These are phyloP conservation scores for Lentinula detonsa DNA, from an alignment of 768 basidiomycete genomes.

Conservation along the genomic window DNA sequence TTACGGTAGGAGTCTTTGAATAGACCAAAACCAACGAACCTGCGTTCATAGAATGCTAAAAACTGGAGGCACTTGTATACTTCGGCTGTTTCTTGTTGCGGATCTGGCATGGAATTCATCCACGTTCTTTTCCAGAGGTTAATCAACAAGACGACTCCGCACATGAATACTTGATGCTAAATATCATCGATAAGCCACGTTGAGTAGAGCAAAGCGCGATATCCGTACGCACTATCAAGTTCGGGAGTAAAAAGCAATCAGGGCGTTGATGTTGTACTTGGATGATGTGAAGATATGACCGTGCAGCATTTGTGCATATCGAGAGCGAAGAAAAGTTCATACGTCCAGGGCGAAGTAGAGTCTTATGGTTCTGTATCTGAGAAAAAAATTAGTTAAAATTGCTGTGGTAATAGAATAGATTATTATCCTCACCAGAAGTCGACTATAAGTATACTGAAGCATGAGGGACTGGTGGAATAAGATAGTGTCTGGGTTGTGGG, in stretches of 20 bases:
- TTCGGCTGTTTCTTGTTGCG: conserved; percentile 26
- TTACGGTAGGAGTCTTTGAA: neutral
- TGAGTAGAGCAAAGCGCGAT: neutral
- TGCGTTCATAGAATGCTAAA: conserved; percentile 2
- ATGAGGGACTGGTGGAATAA: conserved; percentile 32
- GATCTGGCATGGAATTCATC: conserved; percentile 18
- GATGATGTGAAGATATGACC: conserved; percentile 49
- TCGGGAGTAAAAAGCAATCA: neutral
- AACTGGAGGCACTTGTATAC: conserved; percentile 30
- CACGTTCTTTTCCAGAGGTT: conserved; percentile 33
- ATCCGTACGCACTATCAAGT: neutral
- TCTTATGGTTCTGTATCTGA: conserved; percentile 51
- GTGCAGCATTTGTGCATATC: conserved; percentile 59
- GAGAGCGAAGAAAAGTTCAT: conserved; percentile 42
- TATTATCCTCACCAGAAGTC: conserved; percentile 18
- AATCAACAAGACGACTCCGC: conserved; percentile 31
- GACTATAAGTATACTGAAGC: neutral
- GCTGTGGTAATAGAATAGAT: neutral
- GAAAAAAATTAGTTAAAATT: conserved; percentile 29
- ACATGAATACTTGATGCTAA: conserved; percentile 2
- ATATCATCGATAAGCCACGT: conserved; percentile 6
- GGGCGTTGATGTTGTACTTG: conserved; percentile 23
- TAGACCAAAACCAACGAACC: neutral
- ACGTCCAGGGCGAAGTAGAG: conserved; percentile 28
- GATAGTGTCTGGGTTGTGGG: conserved; percentile 5